Percentiles rank a stretch among this genome's conserved stretches.
Conservation (phyloP, 164 flowering plant species). For the Akebia trifoliata region DNA sequence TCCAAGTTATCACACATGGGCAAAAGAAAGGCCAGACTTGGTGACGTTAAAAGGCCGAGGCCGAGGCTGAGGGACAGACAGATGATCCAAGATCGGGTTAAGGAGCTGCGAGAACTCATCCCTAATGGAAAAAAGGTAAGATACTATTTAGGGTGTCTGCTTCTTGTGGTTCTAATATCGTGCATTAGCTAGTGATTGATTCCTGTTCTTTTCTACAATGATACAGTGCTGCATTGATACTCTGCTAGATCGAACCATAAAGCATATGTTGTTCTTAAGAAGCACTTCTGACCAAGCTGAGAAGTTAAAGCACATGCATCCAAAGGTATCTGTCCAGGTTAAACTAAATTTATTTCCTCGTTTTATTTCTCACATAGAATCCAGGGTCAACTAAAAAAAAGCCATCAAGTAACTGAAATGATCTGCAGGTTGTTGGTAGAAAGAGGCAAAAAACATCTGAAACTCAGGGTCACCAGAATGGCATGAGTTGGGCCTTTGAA, state of each 20-base stretch:
- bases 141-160: slow-evolving; percentile 1
- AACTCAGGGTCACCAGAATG: slow-evolving; percentile 25
- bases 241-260: slow-evolving; percentile 64
- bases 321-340: slow-evolving; percentile 32
- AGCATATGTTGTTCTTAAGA: slow-evolving; percentile 73
- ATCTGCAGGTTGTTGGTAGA: slow-evolving; percentile 25
- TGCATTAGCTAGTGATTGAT: slow-evolving; percentile 2
- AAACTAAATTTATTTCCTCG: no score
- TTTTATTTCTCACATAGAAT: no score
- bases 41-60: slow-evolving; percentile 49
- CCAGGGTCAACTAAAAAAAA: no score
- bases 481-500: slow-evolving; percentile 40
- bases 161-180: background rate
- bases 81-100: slow-evolving; percentile 82
- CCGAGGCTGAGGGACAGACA: slow-evolving; percentile 77
- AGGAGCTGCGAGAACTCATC: slow-evolving; percentile 76
- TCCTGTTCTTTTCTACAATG: slow-evolving; percentile 7
- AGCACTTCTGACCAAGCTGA: slow-evolving; percentile 57
- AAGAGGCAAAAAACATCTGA: slow-evolving; percentile 24
- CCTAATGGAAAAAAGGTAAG: slow-evolving; percentile 73
- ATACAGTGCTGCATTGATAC: slow-evolving; percentile 93
- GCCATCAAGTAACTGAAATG: background rate
- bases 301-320: slow-evolving; percentile 40
- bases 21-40: slow-evolving; percentile 37
- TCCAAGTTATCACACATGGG: slow-evolving; percentile 26